Percentiles rank a stretch among this genome's conserved stretches.
Conservation (phyloP, 192 early-diverging fungal genomes). For the Umbelopsis sp. region DNA sequence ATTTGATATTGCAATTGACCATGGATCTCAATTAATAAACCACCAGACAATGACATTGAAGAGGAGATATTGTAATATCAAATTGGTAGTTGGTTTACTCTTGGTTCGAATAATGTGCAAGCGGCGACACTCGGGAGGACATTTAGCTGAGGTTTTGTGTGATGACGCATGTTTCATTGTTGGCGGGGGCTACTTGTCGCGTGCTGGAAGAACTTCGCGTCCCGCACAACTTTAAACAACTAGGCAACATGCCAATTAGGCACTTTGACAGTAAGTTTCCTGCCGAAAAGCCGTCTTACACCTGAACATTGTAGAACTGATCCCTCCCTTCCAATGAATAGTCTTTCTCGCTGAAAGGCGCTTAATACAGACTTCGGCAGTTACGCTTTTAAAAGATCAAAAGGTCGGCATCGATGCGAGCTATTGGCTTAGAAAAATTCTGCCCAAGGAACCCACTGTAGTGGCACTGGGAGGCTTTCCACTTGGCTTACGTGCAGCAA, state of each 20-base stretch:
- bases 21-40: no score
- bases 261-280: constrained; percentile 39
- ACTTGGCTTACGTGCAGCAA: constrained; percentile 55
- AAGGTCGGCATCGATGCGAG: constrained; percentile 81
- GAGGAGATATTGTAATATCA: not conserved
- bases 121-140: not conserved
- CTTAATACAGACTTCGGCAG: constrained; percentile 57
- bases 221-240: constrained; percentile 11
- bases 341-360: constrained; percentile 60
- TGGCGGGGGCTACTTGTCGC: not conserved
- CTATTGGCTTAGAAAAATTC: constrained; percentile 75
- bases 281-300: not conserved
- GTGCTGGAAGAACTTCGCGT: constrained; percentile 13
- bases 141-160: not conserved
- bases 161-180: constrained; percentile 12
- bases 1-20: no score
- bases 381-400: constrained; percentile 62
- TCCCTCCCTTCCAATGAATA: constrained; percentile 8
- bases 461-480: constrained; percentile 73
- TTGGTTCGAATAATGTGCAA: not conserved
- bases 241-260: constrained; percentile 35
- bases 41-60: no score
- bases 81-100: not conserved
- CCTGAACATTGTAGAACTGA: not conserved
- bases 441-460: constrained; percentile 61